A percentile compares a stretch with the other conserved stretches of the same genome.
Evolutionary conservation across 177 flowering plant species (phyloP).

Genomic region (Vitis hybrid): DNA sequence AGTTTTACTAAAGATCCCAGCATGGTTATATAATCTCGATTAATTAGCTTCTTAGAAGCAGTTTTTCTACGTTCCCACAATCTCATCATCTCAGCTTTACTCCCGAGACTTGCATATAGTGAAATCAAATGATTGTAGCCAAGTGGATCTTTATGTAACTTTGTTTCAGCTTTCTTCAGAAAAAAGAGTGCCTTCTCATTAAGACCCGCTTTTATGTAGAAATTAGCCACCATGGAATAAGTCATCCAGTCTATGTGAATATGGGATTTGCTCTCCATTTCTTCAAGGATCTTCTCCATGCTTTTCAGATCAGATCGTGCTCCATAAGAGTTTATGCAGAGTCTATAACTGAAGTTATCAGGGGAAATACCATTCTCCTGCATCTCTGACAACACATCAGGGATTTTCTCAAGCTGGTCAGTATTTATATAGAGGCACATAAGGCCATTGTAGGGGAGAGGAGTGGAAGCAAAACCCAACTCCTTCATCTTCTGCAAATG

Average conservation of each 20-base stretch:
- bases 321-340: slow-evolving; percentile 40
- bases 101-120: slow-evolving; percentile 37
- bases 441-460: slow-evolving; percentile 36
- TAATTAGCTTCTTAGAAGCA: slow-evolving; percentile 29
- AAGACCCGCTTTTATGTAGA: slow-evolving; percentile 29
- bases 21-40: slow-evolving; percentile 40
- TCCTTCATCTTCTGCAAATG: slow-evolving; percentile 45
- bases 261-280: slow-evolving; percentile 31
- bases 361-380: slow-evolving; percentile 36
- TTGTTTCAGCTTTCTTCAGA: slow-evolving; percentile 41
- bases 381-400: slow-evolving; percentile 39
- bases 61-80: slow-evolving; percentile 34
- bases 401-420: slow-evolving; percentile 38
- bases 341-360: slow-evolving; percentile 39
- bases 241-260: slow-evolving; percentile 38
- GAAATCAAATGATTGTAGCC: slow-evolving; percentile 49
- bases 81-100: slow-evolving; percentile 36
- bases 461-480: slow-evolving; percentile 22
- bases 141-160: slow-evolving; percentile 22
- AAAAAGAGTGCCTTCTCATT: slow-evolving; percentile 32
- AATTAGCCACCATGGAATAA: slow-evolving; percentile 30
- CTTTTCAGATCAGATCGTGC: slow-evolving; percentile 26
- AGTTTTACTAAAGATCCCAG: slow-evolving; percentile 39
- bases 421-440: slow-evolving; percentile 37
- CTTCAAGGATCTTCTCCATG: slow-evolving; percentile 40